Evolutionary conservation across 2,329 filamentous ascomycete genomes (phyloP).

Genomic region (Phialophora verrucosa): DNA sequence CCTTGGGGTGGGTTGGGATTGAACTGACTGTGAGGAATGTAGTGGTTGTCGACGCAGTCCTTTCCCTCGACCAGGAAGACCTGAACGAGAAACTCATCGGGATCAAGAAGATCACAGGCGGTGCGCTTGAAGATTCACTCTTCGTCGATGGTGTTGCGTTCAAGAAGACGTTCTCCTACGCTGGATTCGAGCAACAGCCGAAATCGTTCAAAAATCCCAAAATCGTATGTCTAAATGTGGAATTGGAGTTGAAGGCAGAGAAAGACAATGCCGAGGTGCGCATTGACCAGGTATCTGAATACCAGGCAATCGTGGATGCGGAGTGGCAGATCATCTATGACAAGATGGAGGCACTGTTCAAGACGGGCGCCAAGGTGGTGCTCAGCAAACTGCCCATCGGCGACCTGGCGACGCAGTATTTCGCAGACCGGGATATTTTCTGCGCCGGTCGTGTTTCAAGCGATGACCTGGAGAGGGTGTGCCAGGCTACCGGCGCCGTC

Average conservation of each 20-base stretch:
- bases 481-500: slow-evolving; percentile 89
- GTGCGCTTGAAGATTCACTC: slow-evolving; percentile 91
- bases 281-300: slow-evolving; percentile 97
- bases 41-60: slow-evolving; percentile 98
- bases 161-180: slow-evolving; percentile 99
- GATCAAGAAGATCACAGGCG: slow-evolving; percentile 96
- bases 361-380: slow-evolving; percentile 95
- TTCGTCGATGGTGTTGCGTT: slow-evolving; percentile 98
- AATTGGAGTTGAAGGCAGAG: slow-evolving; percentile 97
- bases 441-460: slow-evolving; percentile 90
- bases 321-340: slow-evolving; percentile 99
- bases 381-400: slow-evolving; percentile 97
- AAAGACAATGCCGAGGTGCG: slow-evolving; percentile 99
- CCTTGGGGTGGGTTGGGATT: not conserved
- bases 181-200: slow-evolving; percentile 98
- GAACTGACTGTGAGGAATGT: slow-evolving; percentile 29
- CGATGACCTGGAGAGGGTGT: slow-evolving; percentile 94
- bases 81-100: slow-evolving; percentile 98
- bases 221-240: slow-evolving; percentile 96
- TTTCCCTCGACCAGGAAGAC: slow-evolving; percentile 94
- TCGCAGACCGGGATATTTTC: slow-evolving; percentile 97
- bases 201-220: slow-evolving; percentile 94
- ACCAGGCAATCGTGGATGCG: slow-evolving; percentile 98
- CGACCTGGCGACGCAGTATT: slow-evolving; percentile 92
- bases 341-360: slow-evolving; percentile 93